A percentile compares a stretch with the other conserved stretches of the same genome.
Evolutionary conservation across 345 rosid species (phyloP).

Genomic region (Arabidopsis thaliana): DNA sequence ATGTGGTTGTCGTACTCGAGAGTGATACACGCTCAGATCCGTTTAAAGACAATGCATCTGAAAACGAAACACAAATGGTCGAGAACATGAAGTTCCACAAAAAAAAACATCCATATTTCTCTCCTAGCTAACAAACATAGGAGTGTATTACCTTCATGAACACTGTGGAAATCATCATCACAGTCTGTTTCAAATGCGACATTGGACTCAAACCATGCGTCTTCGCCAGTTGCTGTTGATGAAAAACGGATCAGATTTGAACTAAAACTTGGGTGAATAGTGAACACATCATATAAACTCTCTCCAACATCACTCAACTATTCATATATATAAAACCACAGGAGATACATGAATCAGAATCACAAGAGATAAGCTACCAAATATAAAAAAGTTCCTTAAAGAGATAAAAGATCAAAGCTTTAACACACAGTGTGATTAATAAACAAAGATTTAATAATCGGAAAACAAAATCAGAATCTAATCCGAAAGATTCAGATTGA

Average conservation of each 20-base stretch:
- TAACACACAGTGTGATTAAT: constrained; percentile 7
- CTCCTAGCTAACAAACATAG: not conserved
- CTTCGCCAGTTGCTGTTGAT: constrained; percentile 65
- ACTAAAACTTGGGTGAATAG: constrained; percentile 15
- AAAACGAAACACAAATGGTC: constrained; percentile 19
- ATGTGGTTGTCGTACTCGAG: constrained; percentile 51
- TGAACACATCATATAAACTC: constrained; percentile 7
- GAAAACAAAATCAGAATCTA: constrained; percentile 37
- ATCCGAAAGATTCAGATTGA: constrained; percentile 27
- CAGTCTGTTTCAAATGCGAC: constrained; percentile 75
- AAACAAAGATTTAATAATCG: constrained; percentile 9
- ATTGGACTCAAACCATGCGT: constrained; percentile 77
- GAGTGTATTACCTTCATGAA: constrained; percentile 65
- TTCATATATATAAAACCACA: not conserved
- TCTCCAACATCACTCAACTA: not conserved
- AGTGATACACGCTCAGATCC: constrained; percentile 62
- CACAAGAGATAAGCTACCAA: constrained; percentile 19
- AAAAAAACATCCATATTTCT: not conserved
- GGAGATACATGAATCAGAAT: not conserved
- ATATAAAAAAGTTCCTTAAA: not conserved
- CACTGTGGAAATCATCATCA: constrained; percentile 89
- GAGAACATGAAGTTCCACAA: constrained; percentile 1
- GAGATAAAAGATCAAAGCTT: constrained; percentile 10
- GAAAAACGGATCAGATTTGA: constrained; percentile 14
- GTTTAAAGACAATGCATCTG: constrained; percentile 68